phyloP scores from a whole-genome alignment of 176 grass and related monocot species.

The Bromus sterilis region DNA sequence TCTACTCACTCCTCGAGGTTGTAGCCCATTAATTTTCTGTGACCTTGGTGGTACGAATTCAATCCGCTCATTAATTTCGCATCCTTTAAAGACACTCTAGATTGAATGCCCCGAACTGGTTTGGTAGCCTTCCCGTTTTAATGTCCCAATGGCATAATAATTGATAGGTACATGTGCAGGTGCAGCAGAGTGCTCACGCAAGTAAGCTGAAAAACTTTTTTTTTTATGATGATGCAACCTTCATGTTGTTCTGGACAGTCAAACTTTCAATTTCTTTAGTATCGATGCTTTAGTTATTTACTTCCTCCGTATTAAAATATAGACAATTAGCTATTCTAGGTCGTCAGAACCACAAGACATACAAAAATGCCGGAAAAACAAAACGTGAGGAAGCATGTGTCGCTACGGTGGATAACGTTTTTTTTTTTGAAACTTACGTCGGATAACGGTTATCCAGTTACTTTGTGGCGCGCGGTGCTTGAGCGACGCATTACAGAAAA shows the following conservation, averaged over 20 bases:
- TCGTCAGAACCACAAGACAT: too few relatives aligned
- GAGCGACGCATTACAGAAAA: too few relatives aligned
- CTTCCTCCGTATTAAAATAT: too few relatives aligned
- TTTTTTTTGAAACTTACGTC: too few relatives aligned
- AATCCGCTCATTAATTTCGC: neutral
- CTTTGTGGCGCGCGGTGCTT: too few relatives aligned
- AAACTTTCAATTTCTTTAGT: too few relatives aligned
- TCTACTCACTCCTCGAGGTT: neutral
- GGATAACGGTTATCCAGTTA: too few relatives aligned
- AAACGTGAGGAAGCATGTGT: too few relatives aligned
- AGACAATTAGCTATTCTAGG: too few relatives aligned
- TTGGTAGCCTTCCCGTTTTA: constrained; percentile 4
- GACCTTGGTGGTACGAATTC: neutral
- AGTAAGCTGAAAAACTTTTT: neutral
- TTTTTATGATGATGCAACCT: neutral
- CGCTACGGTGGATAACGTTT: too few relatives aligned
- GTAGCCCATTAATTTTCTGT: neutral
- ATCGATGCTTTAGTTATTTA: too few relatives aligned
- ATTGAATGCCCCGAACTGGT: constrained; percentile 17
- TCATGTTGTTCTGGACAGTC: neutral
- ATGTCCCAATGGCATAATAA: constrained; percentile 6
- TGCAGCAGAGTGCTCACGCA: neutral
- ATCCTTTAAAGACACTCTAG: constrained; percentile 15
- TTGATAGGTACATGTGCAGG: neutral
- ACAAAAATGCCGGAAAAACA: too few relatives aligned